Conservation (phyloP, 78 protist genomes). For the Acrasis kona region DNA sequence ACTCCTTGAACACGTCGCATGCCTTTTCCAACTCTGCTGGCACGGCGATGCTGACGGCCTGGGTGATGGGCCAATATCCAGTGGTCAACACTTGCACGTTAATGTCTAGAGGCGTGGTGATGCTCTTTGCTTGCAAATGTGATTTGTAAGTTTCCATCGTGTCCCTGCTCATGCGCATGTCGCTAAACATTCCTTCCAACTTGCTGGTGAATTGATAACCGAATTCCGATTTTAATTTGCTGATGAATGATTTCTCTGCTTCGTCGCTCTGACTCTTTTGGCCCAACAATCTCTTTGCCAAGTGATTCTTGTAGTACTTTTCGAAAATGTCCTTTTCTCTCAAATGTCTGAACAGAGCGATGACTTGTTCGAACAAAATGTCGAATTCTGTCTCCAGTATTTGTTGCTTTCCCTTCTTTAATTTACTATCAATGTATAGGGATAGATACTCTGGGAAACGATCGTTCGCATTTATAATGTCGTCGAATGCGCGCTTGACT, state of each 20-base stretch:
- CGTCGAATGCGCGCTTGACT: not conserved
- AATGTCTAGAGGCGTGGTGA: constrained; percentile 44
- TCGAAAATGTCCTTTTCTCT: constrained; percentile 92
- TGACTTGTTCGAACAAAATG: constrained; percentile 3
- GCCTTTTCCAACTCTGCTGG: constrained; percentile 24
- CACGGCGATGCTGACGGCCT: not conserved
- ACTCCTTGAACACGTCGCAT: constrained; percentile 38
- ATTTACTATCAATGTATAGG: constrained; percentile 10
- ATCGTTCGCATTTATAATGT: constrained; percentile 10
- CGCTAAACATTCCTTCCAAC: constrained; percentile 84
- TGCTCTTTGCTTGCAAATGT: constrained; percentile 9
- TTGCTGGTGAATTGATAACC: constrained; percentile 85
- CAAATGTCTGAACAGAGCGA: constrained; percentile 60
- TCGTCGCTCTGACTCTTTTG: constrained; percentile 61
- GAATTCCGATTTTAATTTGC: constrained; percentile 78
- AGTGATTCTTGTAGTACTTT: constrained; percentile 84
- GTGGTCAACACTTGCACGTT: constrained; percentile 76
- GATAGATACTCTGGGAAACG: constrained; percentile 22
- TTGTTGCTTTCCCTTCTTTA: constrained; percentile 7
- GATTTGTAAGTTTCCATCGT: constrained; percentile 44
- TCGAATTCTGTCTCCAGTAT: constrained; percentile 9
- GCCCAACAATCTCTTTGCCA: constrained; percentile 79
- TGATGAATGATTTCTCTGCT: constrained; percentile 68
- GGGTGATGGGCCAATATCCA: constrained; percentile 86
- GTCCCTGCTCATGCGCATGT: constrained; percentile 70